These are phyloP conservation scores for Turritis glabra DNA, from an alignment of 345 rosid species.

Conservation along the genomic window DNA sequence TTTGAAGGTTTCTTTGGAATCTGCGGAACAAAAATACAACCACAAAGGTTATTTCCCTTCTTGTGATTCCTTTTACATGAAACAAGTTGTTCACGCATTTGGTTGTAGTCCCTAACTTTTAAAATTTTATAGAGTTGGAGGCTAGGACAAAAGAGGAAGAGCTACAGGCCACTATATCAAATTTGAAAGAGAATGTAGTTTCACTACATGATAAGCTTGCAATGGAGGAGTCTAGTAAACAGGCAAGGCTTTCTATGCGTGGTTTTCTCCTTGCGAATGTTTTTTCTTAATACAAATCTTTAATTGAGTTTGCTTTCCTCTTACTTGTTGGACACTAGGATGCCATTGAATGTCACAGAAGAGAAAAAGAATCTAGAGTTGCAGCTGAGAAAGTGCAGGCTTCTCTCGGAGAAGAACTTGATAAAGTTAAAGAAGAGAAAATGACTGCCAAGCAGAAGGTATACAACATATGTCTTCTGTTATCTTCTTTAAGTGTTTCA, in stretches of 20 bases:
- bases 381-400: slow-evolving; percentile 59
- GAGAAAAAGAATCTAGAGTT: slow-evolving; percentile 65
- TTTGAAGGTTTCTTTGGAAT: slow-evolving; percentile 52
- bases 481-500: background rate
- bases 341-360: slow-evolving; percentile 56
- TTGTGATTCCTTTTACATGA: background rate
- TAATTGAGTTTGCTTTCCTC: background rate
- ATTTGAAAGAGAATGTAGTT: slow-evolving; percentile 48
- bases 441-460: slow-evolving; percentile 70
- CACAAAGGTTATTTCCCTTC: slow-evolving; percentile 47
- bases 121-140: slow-evolving; percentile 51
- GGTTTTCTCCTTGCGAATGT: background rate
- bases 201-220: slow-evolving; percentile 55
- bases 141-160: slow-evolving; percentile 57
- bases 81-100: background rate
- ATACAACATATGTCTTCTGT: background rate
- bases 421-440: slow-evolving; percentile 66
- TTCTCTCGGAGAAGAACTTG: slow-evolving; percentile 69
- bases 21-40: slow-evolving; percentile 50
- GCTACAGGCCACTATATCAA: slow-evolving; percentile 39
- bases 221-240: slow-evolving; percentile 63
- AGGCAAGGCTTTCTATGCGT: slow-evolving; percentile 41
- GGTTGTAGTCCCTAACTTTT: background rate
- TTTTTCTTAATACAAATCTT: background rate
- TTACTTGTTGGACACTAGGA: slow-evolving; percentile 47